These are phyloP conservation scores for Megacollybia marginata DNA, from an alignment of 768 basidiomycete species.

Conservation along the genomic window DNA sequence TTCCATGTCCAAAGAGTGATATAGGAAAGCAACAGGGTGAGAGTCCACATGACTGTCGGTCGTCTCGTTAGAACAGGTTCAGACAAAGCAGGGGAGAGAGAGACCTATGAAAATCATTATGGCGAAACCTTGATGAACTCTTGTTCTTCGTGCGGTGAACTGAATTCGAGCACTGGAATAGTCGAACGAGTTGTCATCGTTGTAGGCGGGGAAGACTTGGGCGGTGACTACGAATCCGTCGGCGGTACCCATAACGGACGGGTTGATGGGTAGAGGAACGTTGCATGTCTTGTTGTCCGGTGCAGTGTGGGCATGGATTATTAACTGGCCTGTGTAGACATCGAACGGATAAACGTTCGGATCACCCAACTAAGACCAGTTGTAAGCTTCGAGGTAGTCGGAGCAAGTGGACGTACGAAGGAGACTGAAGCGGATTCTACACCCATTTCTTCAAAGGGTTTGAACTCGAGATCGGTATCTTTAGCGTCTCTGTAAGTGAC, in stretches of 20 bases:
- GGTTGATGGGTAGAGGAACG: not conserved
- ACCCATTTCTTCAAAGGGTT: not conserved
- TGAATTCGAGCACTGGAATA: not conserved
- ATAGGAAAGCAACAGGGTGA: not conserved
- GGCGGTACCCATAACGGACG: not conserved
- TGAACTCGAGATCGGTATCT: not conserved
- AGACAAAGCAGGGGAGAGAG: not conserved
- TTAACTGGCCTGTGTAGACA: not conserved
- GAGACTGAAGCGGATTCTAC: not conserved
- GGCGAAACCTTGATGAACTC: not conserved
- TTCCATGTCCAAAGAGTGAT: not conserved
- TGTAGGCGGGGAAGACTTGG: not conserved
- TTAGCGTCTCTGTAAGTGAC: not conserved
- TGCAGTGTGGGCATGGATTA: not conserved
- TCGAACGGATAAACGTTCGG: not conserved
- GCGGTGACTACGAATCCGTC: not conserved
- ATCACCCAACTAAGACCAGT: not conserved
- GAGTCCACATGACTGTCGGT: not conserved
- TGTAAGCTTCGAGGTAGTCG: not conserved
- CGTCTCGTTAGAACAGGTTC: not conserved
- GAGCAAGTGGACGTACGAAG: not conserved
- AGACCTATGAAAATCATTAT: not conserved
- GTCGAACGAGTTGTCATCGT: not conserved
- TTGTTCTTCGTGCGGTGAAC: not conserved
- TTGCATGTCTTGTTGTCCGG: not conserved